Evolutionary conservation across 305 asterid genomes (phyloP).

Genomic region (Fraxinus floribunda): DNA sequence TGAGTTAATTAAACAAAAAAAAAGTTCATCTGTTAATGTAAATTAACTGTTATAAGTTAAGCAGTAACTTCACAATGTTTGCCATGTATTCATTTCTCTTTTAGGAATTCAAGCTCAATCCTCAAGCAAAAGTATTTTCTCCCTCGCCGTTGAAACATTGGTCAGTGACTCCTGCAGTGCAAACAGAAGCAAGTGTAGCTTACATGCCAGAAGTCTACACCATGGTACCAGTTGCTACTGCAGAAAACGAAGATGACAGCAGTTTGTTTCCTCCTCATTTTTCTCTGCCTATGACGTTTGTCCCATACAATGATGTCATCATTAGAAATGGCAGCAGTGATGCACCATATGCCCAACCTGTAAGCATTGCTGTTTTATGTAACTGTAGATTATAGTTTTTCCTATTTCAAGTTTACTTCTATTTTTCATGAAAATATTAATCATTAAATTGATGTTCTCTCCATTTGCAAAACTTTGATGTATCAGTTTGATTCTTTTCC

Average conservation of each 20-base stretch:
- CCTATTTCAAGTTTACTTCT: conserved; percentile 1
- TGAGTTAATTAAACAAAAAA: neutral
- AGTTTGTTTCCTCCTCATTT: conserved; percentile 39
- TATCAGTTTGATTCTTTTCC: neutral
- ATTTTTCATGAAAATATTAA: neutral
- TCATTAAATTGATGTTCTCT: neutral
- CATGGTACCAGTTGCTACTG: conserved; percentile 41
- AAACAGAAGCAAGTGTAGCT: conserved; percentile 42
- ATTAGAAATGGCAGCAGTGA: conserved; percentile 48
- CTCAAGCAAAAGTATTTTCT: conserved; percentile 71
- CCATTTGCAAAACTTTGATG: neutral
- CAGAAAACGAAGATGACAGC: conserved; percentile 50
- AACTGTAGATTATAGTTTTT: conserved; percentile 5
- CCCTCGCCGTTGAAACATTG: conserved; percentile 53
- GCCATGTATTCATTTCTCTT: conserved; percentile 17
- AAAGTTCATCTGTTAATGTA: neutral
- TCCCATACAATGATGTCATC: conserved; percentile 39
- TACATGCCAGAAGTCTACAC: conserved; percentile 41
- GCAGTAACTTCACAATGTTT: conserved; percentile 13
- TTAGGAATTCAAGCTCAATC: conserved; percentile 85
- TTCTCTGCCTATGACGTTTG: conserved; percentile 52
- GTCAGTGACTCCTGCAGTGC: conserved; percentile 46
- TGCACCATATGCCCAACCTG: conserved; percentile 55
- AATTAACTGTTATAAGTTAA: neutral
- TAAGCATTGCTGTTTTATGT: conserved; percentile 30